Conservation (phyloP, 208 protist genomes). For the Leishmania tropica region DNA sequence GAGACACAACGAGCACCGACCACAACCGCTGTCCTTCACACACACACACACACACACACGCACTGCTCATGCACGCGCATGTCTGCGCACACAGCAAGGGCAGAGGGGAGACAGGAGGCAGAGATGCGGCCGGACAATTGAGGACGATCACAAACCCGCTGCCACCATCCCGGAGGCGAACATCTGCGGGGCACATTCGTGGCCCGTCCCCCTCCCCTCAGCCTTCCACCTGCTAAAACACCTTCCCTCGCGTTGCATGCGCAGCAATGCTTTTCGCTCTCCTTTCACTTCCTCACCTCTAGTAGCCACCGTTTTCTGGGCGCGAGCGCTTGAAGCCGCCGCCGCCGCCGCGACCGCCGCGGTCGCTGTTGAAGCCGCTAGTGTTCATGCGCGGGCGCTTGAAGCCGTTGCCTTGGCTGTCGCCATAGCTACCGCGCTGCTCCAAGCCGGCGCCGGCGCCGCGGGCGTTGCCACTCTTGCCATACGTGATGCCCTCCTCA, state of each 20-base stretch:
- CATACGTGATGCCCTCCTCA: constrained; percentile 90
- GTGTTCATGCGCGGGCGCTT: constrained; percentile 50
- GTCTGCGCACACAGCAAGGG: neutral
- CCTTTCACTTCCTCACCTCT: neutral
- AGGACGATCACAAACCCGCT: neutral
- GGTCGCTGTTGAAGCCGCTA: constrained; percentile 21
- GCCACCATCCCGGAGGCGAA: neutral
- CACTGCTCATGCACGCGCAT: neutral
- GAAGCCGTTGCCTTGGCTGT: constrained; percentile 52
- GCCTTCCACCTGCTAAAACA: neutral
- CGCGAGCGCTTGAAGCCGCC: constrained; percentile 26
- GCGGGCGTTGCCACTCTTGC: constrained; percentile 87
- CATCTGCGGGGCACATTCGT: neutral
- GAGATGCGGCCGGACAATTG: neutral
- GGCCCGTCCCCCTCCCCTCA: neutral
- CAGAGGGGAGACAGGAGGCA: neutral
- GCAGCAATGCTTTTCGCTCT: neutral
- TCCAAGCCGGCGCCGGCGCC: constrained; percentile 69
- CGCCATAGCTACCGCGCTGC: constrained; percentile 50
- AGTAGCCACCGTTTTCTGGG: constrained; percentile 12
- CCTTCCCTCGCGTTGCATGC: neutral
- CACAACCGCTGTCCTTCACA: neutral
- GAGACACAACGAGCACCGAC: neutral
- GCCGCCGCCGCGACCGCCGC: constrained; percentile 5
- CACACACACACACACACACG: neutral